Percentiles rank a stretch among this genome's conserved stretches.
phyloP scores from a whole-genome alignment of 768 basidiomycete species.

The Candolleomyces efflorescens region DNA sequence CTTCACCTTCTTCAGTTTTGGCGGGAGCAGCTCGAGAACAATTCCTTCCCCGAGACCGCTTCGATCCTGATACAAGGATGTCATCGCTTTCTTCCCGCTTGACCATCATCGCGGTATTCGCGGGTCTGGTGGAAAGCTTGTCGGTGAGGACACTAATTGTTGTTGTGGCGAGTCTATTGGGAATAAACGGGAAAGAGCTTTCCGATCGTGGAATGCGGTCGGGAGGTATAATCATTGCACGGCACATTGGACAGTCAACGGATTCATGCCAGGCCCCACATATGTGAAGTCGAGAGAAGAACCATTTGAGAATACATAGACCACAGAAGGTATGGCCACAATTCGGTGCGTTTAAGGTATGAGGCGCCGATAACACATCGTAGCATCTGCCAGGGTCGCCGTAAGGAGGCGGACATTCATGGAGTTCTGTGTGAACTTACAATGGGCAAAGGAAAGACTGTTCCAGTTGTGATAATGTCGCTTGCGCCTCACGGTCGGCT shows the following conservation, averaged over 20 bases:
- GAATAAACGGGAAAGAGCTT: slow-evolving; percentile 57
- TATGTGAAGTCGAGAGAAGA: slow-evolving; percentile 61
- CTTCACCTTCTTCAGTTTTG: slow-evolving; percentile 29
- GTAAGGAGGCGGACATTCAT: slow-evolving; percentile 1
- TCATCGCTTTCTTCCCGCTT: slow-evolving; percentile 40
- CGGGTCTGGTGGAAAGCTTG: slow-evolving; percentile 35
- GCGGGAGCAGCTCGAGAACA: slow-evolving; percentile 36
- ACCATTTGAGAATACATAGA: slow-evolving; percentile 63
- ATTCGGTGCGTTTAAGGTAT: slow-evolving; percentile 44
- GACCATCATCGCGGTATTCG: slow-evolving; percentile 31
- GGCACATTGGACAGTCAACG: slow-evolving; percentile 67
- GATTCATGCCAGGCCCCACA: slow-evolving; percentile 68
- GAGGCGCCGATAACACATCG: slow-evolving; percentile 62
- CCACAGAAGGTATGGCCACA: slow-evolving; percentile 73
- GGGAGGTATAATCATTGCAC: slow-evolving; percentile 47
- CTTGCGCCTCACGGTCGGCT: slow-evolving; percentile 35
- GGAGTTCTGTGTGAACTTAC: slow-evolving; percentile 31
- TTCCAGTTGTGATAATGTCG: slow-evolving; percentile 49
- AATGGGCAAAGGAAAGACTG: slow-evolving; percentile 63
- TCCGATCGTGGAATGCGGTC: slow-evolving; percentile 47
- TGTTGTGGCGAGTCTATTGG: slow-evolving; percentile 53
- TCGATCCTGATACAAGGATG: slow-evolving; percentile 31
- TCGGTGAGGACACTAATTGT: slow-evolving; percentile 51
- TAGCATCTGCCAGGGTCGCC: slow-evolving; percentile 43
- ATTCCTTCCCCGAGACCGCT: slow-evolving; percentile 23